Conservation (phyloP, 768 basidiomycete species). For the Hypholoma fasciculare region DNA sequence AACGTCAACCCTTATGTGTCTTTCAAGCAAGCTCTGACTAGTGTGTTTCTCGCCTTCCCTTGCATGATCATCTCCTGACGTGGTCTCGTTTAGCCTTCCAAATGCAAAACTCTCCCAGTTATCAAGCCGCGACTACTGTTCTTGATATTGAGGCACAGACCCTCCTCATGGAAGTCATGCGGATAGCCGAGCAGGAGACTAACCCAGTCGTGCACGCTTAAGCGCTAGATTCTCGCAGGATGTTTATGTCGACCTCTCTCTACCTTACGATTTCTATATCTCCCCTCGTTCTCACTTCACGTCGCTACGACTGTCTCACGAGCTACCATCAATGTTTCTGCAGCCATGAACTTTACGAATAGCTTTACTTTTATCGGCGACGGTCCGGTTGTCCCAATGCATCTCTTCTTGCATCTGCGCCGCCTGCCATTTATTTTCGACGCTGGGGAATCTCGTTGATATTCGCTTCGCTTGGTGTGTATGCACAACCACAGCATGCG, state of each 20-base stretch:
- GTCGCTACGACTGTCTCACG: not conserved
- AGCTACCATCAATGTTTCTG: not conserved
- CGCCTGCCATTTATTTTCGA: not conserved
- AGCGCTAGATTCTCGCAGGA: constrained; percentile 6
- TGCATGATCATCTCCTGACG: not conserved
- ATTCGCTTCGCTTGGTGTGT: too few species aligned
- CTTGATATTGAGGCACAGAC: constrained; percentile 78
- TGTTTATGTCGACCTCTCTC: not conserved
- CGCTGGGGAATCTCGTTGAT: too few species aligned
- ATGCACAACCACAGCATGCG: too few species aligned
- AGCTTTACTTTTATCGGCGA: not conserved
- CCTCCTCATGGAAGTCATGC: constrained; percentile 83
- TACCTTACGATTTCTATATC: not conserved
- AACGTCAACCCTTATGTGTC: constrained; percentile 72
- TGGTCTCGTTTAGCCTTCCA: constrained; percentile 59
- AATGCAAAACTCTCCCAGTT: constrained; percentile 63
- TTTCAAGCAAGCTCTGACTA: constrained; percentile 77
- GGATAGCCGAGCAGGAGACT: constrained; percentile 52
- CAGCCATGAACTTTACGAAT: constrained; percentile 10
- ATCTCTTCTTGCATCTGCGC: not conserved
- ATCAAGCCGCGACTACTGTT: constrained; percentile 72
- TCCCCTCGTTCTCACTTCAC: not conserved
- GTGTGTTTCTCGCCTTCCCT: constrained; percentile 37
- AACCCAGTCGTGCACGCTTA: constrained; percentile 22
- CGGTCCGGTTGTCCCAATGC: constrained; percentile 2